These are phyloP conservation scores for Effrenium voratum DNA, from an alignment of 73 alveolate genomes.

Conservation along the genomic window DNA sequence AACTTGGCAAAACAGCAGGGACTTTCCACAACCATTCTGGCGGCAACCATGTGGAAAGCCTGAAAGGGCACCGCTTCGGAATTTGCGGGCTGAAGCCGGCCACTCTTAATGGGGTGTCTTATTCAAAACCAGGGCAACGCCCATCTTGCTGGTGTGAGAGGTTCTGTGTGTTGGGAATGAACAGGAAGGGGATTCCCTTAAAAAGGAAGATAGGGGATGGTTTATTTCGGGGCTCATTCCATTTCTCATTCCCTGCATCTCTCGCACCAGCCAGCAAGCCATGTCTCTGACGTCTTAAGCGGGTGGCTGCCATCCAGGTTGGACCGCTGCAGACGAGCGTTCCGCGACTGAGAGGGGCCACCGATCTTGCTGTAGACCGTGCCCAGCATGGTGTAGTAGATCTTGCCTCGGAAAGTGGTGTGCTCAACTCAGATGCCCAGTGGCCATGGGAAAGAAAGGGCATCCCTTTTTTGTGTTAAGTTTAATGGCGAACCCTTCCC, in stretches of 20 bases:
- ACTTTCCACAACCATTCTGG: too few relatives aligned
- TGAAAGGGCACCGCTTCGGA: too few relatives aligned
- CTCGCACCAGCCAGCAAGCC: background rate
- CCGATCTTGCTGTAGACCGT: slow-evolving; percentile 28
- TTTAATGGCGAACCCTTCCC: too few relatives aligned
- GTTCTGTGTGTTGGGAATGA: background rate
- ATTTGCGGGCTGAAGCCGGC: too few relatives aligned
- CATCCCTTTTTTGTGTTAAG: too few relatives aligned
- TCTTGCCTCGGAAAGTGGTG: slow-evolving; percentile 14
- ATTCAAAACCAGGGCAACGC: too few relatives aligned
- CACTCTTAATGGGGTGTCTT: too few relatives aligned
- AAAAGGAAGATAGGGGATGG: background rate
- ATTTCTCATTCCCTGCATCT: background rate
- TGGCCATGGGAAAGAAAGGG: background rate
- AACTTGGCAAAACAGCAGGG: too few relatives aligned
- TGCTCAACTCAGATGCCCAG: background rate
- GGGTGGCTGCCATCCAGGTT: slow-evolving; percentile 70
- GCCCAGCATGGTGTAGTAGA: slow-evolving; percentile 88
- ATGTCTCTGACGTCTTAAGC: too few relatives aligned
- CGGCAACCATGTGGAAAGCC: too few relatives aligned
- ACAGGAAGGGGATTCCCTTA: background rate
- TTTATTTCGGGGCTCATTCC: background rate
- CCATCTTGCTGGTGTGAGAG: too few relatives aligned
- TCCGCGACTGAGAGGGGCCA: slow-evolving; percentile 39
- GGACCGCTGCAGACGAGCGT: slow-evolving; percentile 67